Base-by-base conservation (phyloP, 2,329 filamentous ascomycete species). In the Metarhizium rileyi region DNA sequence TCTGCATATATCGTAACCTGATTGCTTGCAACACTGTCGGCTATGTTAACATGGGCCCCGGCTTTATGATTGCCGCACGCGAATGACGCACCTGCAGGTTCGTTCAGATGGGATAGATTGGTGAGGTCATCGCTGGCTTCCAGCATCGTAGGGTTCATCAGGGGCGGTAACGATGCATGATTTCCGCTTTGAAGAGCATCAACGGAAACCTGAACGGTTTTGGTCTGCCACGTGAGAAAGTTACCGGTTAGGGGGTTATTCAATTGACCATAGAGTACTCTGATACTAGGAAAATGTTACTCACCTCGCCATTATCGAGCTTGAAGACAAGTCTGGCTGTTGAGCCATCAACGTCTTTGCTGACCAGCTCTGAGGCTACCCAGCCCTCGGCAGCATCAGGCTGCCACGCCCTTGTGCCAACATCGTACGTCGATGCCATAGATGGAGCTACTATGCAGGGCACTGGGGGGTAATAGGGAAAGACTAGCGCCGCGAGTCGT, bases 41-140 rank as follows among this genome's bases (percentile, higher is more conserved):
- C 5, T 22, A 14, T 25, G 20, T 42, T 25, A 42, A 22, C 38
- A 14, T 5, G 25, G 20, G 9, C 10, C 20, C 20, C 35, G 35
- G 16, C 16, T 7, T 20, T 44, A 12, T 20, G 27, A 16, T 18
- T 5, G 10, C 22, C 18, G 26, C 18, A 22, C 30, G 7, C 25
- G 26, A 10, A 6, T 36, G 8, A 4, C 62, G 46, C 83, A 95
- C 90, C 90, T 67, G 93, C 93, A 64, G 93, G 93, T 70, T 98
- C 93, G 73, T 98, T 98, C 55, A 98, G 73, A 80, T 98, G 90
- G 59, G 93, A 98, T 57, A 98, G 70, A 68, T 95, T 97, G 56
- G 93, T 98, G 61, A 98, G 73, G 69, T 98, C 93, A 71, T 98
- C 93, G 72, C 90, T 96, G 59, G 93, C 93, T 78, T 98, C 93